Conservation (phyloP, 352 stramenopile species). For the Globisporangium megalacanthum region DNA sequence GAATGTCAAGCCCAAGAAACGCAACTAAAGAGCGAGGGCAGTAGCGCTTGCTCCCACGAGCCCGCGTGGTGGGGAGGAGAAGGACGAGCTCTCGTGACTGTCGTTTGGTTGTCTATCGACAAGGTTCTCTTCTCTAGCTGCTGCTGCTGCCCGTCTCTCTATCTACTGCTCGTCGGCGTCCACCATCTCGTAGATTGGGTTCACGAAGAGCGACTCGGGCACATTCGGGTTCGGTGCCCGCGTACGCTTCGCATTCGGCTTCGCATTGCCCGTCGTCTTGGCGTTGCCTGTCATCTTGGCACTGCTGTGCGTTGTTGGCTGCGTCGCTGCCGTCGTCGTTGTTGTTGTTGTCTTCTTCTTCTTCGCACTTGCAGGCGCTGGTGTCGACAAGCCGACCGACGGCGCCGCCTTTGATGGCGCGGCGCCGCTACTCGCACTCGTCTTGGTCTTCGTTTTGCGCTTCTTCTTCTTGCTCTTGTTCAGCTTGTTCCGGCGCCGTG, state of each 20-base stretch:
- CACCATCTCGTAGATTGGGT: conserved; percentile 17
- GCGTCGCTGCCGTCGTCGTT: not conserved
- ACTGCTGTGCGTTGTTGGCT: not conserved
- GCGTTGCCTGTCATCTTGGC: not conserved
- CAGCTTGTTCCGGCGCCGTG: conserved; percentile 46
- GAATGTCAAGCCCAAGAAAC: conserved; percentile 77
- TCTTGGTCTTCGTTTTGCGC: conserved; percentile 33
- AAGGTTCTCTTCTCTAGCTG: not conserved
- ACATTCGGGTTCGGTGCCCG: conserved; percentile 10
- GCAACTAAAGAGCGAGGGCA: conserved; percentile 14
- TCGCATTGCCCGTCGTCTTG: conserved; percentile 2
- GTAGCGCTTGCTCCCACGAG: not conserved
- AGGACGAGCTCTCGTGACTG: too few relatives aligned
- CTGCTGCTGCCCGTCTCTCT: conserved; percentile 1
- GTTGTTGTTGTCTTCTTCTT: not conserved
- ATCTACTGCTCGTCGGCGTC: conserved; percentile 8
- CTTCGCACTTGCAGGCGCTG: not conserved
- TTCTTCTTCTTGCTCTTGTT: conserved; percentile 47
- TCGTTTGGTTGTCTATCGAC: not conserved
- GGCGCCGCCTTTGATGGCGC: not conserved
- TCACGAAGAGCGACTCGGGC: conserved; percentile 16
- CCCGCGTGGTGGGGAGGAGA: too few relatives aligned
- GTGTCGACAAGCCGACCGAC: not conserved
- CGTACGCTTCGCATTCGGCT: conserved; percentile 19
- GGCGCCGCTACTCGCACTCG: conserved; percentile 8